Evolutionary conservation across 2,329 filamentous ascomycete genomes (phyloP).

Genomic region (Chaetomium sp.): DNA sequence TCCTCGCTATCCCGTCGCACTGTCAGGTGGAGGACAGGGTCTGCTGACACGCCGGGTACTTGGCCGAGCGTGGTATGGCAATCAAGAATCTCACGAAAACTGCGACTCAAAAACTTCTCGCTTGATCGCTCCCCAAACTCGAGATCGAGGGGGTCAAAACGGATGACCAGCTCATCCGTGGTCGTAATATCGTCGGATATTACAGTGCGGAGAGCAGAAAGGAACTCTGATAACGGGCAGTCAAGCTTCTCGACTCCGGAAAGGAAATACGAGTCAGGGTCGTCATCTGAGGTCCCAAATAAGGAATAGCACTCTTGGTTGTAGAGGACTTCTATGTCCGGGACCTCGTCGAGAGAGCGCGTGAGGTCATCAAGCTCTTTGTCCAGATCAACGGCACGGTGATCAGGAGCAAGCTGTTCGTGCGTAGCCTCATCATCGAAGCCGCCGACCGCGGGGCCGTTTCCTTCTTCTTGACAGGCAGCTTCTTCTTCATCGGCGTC

Average conservation of each 20-base stretch:
- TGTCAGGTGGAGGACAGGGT: constrained; percentile 31
- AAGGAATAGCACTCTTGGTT: constrained; percentile 40
- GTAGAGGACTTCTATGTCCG: constrained; percentile 40
- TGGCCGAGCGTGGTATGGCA: constrained; percentile 30
- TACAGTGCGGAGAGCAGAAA: constrained; percentile 50
- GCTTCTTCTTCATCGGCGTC: constrained; percentile 13
- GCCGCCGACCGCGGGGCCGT: constrained; percentile 1
- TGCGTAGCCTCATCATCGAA: constrained; percentile 14
- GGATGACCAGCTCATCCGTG: constrained; percentile 54
- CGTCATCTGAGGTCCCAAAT: constrained; percentile 42
- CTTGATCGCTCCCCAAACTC: constrained; percentile 50
- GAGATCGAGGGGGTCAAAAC: constrained; percentile 55
- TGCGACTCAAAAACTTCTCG: constrained; percentile 33
- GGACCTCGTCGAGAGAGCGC: constrained; percentile 20
- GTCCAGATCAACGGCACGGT: constrained; percentile 29
- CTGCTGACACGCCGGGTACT: constrained; percentile 15
- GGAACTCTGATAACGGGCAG: constrained; percentile 48
- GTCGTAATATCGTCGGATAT: constrained; percentile 49
- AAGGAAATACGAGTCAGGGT: constrained; percentile 50
- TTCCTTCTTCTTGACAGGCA: neutral
- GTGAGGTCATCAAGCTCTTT: constrained; percentile 30
- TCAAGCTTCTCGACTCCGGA: constrained; percentile 47
- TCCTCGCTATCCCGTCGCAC: constrained; percentile 33
- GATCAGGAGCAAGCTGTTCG: constrained; percentile 14
- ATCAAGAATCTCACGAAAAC: constrained; percentile 35